Conservation (phyloP, 352 stramenopile genomes). For the Phytophthora ramorum region DNA sequence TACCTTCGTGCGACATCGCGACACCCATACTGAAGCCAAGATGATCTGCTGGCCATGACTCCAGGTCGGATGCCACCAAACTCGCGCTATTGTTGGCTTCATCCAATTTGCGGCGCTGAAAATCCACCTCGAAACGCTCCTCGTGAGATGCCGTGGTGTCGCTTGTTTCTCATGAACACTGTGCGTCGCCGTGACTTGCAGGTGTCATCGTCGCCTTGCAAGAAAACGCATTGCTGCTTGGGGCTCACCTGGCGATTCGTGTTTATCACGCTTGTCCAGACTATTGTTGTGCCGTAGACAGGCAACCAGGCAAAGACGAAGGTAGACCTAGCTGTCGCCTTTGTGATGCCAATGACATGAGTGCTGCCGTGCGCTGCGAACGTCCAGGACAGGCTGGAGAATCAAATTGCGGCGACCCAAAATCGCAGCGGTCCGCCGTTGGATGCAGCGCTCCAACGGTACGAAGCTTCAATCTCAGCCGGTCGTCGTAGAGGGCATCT, state of each 20-base stretch:
- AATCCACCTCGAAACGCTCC: conserved; percentile 1
- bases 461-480: conserved; percentile 6
- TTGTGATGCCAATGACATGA: neutral
- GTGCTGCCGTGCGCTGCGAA: neutral
- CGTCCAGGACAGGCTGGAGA: no score
- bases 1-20: conserved; percentile 3
- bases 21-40: no score
- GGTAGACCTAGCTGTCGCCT: no score
- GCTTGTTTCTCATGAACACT: no score
- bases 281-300: neutral
- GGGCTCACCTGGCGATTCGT: conserved; percentile 14
- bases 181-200: conserved; percentile 17
- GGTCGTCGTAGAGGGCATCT: neutral
- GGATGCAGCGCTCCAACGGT: neutral
- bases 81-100: no score
- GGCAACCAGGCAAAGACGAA: no score
- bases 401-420: no score
- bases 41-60: no score
- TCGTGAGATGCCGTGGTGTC: neutral
- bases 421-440: no score
- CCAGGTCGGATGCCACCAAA: no score
- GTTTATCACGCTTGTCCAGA: conserved; percentile 9
- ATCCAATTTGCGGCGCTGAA: neutral
- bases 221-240: conserved; percentile 30
- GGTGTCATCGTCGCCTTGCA: conserved; percentile 16